Evolutionary conservation across 768 basidiomycete genomes (phyloP).

Genomic region (Xerocomellus amylosporus): DNA sequence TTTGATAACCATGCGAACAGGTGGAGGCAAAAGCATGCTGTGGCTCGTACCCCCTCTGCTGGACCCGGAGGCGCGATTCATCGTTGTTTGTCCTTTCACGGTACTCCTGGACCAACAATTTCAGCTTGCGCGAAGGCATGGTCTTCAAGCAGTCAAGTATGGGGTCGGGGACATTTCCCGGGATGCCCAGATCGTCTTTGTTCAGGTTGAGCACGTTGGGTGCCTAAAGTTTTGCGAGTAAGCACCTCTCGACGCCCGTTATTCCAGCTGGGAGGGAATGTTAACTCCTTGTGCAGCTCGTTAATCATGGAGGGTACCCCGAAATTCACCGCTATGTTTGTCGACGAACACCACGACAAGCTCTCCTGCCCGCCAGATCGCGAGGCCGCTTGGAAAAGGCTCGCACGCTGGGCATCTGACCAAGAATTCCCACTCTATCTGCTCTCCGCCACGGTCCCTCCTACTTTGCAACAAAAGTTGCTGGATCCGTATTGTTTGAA

Average conservation of each 20-base stretch:
- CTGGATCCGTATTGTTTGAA: neutral
- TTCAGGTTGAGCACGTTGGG: neutral
- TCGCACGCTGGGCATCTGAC: neutral
- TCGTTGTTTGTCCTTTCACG: conserved; percentile 1
- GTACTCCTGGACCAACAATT: neutral
- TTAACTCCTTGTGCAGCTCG: neutral
- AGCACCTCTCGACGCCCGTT: neutral
- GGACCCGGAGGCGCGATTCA: neutral
- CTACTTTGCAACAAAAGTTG: neutral
- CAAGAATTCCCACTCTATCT: neutral
- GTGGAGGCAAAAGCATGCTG: conserved; percentile 3
- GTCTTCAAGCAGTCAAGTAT: neutral
- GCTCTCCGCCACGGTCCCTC: neutral
- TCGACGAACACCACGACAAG: neutral
- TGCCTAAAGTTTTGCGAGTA: neutral
- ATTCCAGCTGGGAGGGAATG: neutral
- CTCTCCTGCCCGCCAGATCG: conserved; percentile 2
- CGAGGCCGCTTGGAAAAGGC: neutral
- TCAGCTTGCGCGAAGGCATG: neutral
- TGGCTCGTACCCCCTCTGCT: neutral
- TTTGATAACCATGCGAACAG: conserved; percentile 7
- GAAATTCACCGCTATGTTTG: neutral
- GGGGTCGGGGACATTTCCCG: neutral
- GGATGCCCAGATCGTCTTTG: neutral
- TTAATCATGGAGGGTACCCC: neutral